A percentile compares a stretch with the other conserved stretches of the same genome.
These are phyloP conservation scores for Venturia oleaginea DNA, from an alignment of 2,329 filamentous ascomycete genomes.

Conservation along the genomic window DNA sequence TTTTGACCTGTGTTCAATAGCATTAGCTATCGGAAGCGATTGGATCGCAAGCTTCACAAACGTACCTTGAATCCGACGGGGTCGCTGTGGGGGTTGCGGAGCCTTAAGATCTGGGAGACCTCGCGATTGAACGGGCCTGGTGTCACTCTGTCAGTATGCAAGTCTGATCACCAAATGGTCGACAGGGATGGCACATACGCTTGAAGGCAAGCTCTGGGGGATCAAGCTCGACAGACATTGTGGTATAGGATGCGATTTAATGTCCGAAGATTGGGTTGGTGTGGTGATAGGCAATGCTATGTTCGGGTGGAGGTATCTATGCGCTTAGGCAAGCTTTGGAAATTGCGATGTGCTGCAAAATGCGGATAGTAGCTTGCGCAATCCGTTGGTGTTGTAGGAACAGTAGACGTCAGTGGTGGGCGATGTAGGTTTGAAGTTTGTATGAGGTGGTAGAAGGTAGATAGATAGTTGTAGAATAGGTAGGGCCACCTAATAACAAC, in stretches of 20 bases:
- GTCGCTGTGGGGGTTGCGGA: conserved; percentile 49
- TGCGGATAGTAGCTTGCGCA: neutral
- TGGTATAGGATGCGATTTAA: neutral
- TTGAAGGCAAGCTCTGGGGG: conserved; percentile 87
- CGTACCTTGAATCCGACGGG: conserved; percentile 57
- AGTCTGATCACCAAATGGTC: neutral
- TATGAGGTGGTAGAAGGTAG: neutral
- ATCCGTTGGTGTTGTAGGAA: neutral
- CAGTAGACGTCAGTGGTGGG: neutral
- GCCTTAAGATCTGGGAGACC: conserved; percentile 51
- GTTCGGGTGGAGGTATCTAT: neutral
- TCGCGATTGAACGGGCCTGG: conserved; percentile 55
- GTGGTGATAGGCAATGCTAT: neutral
- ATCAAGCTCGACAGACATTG: conserved; percentile 92
- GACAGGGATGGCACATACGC: conserved; percentile 49
- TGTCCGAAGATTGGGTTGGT: neutral
- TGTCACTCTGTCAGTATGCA: neutral
- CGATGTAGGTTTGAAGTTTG: neutral
- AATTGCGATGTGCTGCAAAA: neutral
- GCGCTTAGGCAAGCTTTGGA: neutral
- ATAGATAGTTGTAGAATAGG: neutral
- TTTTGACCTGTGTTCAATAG: conserved; percentile 75
- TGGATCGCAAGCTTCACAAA: conserved; percentile 3
- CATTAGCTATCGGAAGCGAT: neutral
- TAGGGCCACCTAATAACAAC: too few relatives aligned